phyloP scores from a whole-genome alignment of 306 rosid genomes.

The Geum urbanum region DNA sequence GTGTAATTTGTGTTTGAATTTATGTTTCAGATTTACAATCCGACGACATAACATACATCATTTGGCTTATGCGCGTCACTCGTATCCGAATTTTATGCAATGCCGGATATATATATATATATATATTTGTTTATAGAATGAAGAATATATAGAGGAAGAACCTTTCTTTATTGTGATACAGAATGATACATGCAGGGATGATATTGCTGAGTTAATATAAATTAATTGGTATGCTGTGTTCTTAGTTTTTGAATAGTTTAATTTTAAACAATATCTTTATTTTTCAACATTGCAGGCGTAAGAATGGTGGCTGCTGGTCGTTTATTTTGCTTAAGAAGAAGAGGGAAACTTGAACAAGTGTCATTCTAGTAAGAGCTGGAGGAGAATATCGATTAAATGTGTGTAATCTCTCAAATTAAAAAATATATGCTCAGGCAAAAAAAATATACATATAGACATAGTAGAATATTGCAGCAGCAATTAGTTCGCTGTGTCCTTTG shows the following conservation, averaged over 20 bases:
- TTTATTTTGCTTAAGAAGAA: conserved; percentile 22
- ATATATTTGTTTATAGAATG: neutral
- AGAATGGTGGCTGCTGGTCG: conserved; percentile 29
- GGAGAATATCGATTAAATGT: conserved; percentile 3
- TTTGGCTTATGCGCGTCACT: neutral
- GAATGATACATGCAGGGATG: neutral
- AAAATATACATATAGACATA: neutral
- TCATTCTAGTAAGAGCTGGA: conserved; percentile 8
- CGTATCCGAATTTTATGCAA: neutral
- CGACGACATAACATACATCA: neutral
- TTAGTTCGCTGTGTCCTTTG: neutral
- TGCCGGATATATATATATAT: neutral
- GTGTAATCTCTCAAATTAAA: neutral
- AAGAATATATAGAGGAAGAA: neutral
- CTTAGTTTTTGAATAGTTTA: neutral
- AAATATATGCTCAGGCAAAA: neutral
- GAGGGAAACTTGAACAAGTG: conserved; percentile 12
- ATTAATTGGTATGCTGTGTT: neutral
- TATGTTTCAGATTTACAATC: neutral
- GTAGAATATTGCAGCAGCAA: neutral
- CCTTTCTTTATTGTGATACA: neutral
- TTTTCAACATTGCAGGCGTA: conserved; percentile 18
- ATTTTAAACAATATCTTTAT: neutral
- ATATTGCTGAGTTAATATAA: neutral
- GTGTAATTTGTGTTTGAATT: neutral